phyloP scores from a whole-genome alignment of 352 stramenopile species.

The Pythium graminicola region DNA sequence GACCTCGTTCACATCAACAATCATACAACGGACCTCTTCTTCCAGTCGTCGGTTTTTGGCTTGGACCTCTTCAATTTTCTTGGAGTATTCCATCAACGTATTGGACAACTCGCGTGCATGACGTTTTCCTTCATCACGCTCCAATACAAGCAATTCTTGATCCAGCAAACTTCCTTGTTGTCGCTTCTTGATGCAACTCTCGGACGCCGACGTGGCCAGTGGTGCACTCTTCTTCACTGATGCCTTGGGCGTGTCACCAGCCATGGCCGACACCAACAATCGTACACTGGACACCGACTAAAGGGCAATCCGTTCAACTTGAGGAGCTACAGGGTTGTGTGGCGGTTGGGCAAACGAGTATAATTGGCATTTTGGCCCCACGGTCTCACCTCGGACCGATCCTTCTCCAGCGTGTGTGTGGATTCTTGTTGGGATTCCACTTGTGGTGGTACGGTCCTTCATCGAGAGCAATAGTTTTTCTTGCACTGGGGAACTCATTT shows the following conservation, averaged over 20 bases:
- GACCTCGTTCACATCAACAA: not conserved
- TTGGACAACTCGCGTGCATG: constrained; percentile 58
- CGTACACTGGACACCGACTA: too few relatives aligned
- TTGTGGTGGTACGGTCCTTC: too few relatives aligned
- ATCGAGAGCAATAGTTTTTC: too few relatives aligned
- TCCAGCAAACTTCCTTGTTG: constrained; percentile 50
- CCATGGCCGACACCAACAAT: not conserved
- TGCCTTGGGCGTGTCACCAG: constrained; percentile 14
- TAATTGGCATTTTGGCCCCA: too few relatives aligned
- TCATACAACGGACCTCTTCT: constrained; percentile 43
- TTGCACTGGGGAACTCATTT: too few relatives aligned
- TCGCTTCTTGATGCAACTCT: constrained; percentile 33
- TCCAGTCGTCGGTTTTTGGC: constrained; percentile 73
- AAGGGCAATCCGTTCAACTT: too few relatives aligned
- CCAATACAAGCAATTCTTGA: constrained; percentile 60
- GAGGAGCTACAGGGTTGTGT: too few relatives aligned
- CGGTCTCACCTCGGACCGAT: too few relatives aligned
- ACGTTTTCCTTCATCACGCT: constrained; percentile 67
- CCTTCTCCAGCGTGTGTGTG: too few relatives aligned
- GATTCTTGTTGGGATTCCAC: too few relatives aligned
- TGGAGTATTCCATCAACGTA: constrained; percentile 62
- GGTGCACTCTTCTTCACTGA: constrained; percentile 3
- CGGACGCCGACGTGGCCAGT: constrained; percentile 21
- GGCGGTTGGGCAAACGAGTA: too few relatives aligned
- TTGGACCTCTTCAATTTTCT: constrained; percentile 70